phyloP scores from a whole-genome alignment of 495 filamentous ascomycete species.

The Tuber umbilicatum region DNA sequence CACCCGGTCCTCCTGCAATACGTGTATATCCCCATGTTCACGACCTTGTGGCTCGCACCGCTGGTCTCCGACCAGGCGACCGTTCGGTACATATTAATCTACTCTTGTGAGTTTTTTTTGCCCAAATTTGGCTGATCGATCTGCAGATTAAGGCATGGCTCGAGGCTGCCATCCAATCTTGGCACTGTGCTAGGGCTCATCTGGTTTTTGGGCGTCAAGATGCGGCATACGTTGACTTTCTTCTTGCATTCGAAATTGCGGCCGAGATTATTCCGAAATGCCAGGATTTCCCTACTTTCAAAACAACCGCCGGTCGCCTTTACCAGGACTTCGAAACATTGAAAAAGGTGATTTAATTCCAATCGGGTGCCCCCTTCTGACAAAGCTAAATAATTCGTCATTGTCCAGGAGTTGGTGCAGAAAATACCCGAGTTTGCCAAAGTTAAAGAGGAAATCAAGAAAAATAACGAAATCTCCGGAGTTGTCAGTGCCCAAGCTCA shows the following conservation, averaged over 20 bases:
- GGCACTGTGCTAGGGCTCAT: conserved; percentile 31
- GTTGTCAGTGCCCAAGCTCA: conserved; percentile 30
- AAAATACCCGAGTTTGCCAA: conserved; percentile 49
- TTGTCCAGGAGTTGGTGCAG: conserved; percentile 40
- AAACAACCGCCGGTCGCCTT: conserved; percentile 43
- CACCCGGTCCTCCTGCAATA: conserved; percentile 11
- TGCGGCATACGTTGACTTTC: conserved; percentile 65
- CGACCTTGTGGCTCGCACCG: conserved; percentile 54
- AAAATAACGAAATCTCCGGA: conserved; percentile 37
- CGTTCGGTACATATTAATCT: conserved; percentile 28
- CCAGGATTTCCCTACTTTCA: conserved; percentile 55
- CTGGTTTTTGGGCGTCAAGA: conserved; percentile 46
- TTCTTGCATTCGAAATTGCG: conserved; percentile 69
- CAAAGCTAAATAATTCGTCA: conserved; percentile 12
- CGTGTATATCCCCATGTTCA: conserved; percentile 61
- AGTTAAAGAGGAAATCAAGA: conserved; percentile 58
- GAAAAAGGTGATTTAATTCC: conserved; percentile 16
- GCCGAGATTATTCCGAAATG: conserved; percentile 67
- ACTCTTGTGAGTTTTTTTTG: not conserved
- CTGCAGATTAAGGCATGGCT: conserved; percentile 40
- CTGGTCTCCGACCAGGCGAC: conserved; percentile 26
- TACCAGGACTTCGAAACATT: conserved; percentile 19
- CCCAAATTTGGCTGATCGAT: conserved; percentile 6
- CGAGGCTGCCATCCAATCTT: conserved; percentile 34
- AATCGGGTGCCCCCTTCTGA: not conserved